Evolutionary conservation across 495 filamentous ascomycete genomes (phyloP), one percentile per base, ranked within the genome.

Genomic region (Penicillium coffeae): DNA sequence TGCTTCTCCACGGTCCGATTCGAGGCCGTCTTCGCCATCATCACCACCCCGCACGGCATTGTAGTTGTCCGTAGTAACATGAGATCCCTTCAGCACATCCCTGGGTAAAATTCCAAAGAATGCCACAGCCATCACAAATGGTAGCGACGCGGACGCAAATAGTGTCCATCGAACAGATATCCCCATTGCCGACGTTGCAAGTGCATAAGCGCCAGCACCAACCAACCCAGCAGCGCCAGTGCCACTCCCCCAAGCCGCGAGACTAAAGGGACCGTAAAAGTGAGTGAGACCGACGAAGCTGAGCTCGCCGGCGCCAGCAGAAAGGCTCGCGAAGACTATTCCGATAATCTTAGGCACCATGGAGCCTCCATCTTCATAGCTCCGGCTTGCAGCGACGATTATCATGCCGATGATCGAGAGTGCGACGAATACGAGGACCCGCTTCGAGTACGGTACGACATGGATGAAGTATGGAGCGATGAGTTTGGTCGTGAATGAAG

Each of bases 381-480:
- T 62, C 3, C 88, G 87, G 2, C 89, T 88, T 42, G 90, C 68
- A 0, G 90, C 90, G 22, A 98, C 83, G 15, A 92, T 68, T 34
- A 95, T 78, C 93, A 98, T 97, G 38, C 93, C 93, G 36, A 76
- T 62, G 34, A 81, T 77, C 0, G 90, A 95, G 1, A 89, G 63
- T 2, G 69, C 65, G 34, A 85, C 85, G 55, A 95, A 87, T 34
- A 87, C 62, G 19, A 90, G 48, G 47, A 95, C 79, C 30, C 93
- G 86, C 3, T 82, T 49, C 19, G 76, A 75, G 63, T 97, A 98
- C 0, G 92, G 86, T 5, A 96, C 72, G 21, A 77, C 64, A 56
- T 96, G 90, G 62, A 96, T 95, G 60, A 95, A 91, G 73, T 96
- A 95, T 2, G 93, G 93, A 1, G 89, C 88, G 55, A 86, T 69